Evolutionary conservation across 768 basidiomycete genomes (phyloP), one percentile per base, ranked within the genome.

Genomic region (Lactarius hengduanensis): DNA sequence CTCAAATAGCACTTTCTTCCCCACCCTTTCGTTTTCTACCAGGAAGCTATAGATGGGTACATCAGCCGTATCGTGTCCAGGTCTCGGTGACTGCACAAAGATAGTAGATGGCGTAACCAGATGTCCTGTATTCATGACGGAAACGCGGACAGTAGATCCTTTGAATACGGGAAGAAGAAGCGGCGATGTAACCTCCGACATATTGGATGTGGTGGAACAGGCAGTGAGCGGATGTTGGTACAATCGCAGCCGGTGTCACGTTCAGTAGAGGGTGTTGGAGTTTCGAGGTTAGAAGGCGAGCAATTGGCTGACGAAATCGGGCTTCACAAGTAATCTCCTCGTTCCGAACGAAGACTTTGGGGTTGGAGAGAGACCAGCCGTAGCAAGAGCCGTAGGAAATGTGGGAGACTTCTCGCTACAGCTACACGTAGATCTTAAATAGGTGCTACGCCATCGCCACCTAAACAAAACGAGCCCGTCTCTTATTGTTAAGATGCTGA

Each of bases 11-110:
- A 45, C 16, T 26, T 59, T 45, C 59, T 45, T 43, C 30, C 59
- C 59, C 30, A 8, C 20, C 11, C 9, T 45, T 20, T 59, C 59
- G 16, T 59, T 59, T 40, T 59, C 59, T 15, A 59, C 59, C 22
- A 59, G 41, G 59, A 59, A 59, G 40, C 59, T 41, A 59, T 59
- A 59, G 9, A 26, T n/a, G 16, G 38, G 59, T 16, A 59, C 18
- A 8, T 59, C 30, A 22, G 32, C 16, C 10, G 40, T 30, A 20
- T 41, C 59, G 30, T 59, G 59, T 28, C 59, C 59, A 26, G 59
- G 26, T 20, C 38, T 36, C 22, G 57, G 57, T 6, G 57, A 57
- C 22, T 32, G 57, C 34, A 57, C n/a, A 2, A 57, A 0, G 13
- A 57, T 36, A 11, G 38, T 1, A 16, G 59, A 22, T 30, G 38